Conservation (phyloP, 352 stramenopile genomes). For the Globisporangium cystogenes region DNA sequence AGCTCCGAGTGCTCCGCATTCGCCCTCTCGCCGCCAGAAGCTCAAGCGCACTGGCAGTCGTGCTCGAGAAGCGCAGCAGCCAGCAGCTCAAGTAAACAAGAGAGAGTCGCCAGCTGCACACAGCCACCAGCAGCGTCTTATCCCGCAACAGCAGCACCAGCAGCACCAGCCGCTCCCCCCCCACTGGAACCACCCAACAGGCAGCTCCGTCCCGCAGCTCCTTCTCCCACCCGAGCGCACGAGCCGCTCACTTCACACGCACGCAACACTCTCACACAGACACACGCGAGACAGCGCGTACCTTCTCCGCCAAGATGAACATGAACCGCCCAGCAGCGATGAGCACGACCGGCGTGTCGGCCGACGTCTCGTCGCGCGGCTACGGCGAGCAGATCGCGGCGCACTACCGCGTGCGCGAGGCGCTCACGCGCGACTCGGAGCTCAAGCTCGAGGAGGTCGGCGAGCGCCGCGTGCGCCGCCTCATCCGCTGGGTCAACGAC, state of each 20-base stretch:
- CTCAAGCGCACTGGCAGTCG: neutral
- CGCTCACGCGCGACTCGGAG: conserved; percentile 34
- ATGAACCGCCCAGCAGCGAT: conserved; percentile 13
- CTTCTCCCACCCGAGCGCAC: neutral
- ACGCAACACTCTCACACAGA: neutral
- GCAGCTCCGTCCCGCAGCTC: neutral
- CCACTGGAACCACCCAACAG: neutral
- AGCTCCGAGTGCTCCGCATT: neutral
- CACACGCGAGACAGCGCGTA: neutral
- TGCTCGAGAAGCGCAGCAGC: neutral
- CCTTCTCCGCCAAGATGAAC: conserved; percentile 5
- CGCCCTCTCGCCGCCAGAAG: neutral
- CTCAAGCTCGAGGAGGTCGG: conserved; percentile 36
- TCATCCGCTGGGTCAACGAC: conserved; percentile 61
- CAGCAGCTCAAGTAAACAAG: neutral
- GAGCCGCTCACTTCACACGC: no score
- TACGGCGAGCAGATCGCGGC: conserved; percentile 55
- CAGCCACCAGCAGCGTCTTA: neutral
- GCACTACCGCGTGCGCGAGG: conserved; percentile 48
- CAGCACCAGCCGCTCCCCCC: no score
- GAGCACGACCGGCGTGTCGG: conserved; percentile 21
- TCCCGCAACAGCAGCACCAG: neutral
- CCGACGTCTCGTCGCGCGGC: conserved; percentile 23
- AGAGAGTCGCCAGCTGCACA: neutral
- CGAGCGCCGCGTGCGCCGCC: conserved; percentile 45